Base-by-base conservation (phyloP, 129 eudicot species). In the Helichrysum umbraculigerum region DNA sequence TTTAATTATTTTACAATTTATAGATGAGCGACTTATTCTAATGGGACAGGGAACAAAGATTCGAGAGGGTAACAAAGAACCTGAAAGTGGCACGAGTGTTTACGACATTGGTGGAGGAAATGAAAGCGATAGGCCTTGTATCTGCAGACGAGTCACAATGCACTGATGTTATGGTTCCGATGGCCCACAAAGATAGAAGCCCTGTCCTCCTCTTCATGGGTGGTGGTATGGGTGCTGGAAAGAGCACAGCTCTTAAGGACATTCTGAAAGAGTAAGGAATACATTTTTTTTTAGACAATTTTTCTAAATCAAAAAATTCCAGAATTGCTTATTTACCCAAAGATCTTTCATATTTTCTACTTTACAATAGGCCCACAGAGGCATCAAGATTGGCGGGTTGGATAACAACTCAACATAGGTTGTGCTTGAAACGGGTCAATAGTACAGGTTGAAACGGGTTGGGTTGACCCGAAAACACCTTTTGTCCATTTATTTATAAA, bases 161-260 rank as follows among this genome's bases (percentile, higher is more conserved):
- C 68, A 95, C 97, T 10, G 88, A 91, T 39, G 99, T 95, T 67
- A 95, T 91, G 99, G 96, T 92, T 61, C 99, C 96, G 1, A 91
- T 95, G 93, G 97, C 88, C 74, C 96, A 89, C 84, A 86, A 86
- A 75, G 97, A 95, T 63, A 82, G 99, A 84, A 95, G 99, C 66
- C 97, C 99, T 0, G 96, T 95, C 32, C 97, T 95, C 37, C 97
- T 95, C 78, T 80, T 95, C 82, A 95, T 95, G 99, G 99, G 99
- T 21, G 99, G 99, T 42, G 99, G 99, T 14, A 95, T 91, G 99
- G 99, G 99, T 61, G 99, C 97, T 9, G 99, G 99, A 66, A 95
- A 95, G 78, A 95, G 97, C 76, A 95, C 97, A 20, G 99, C 87
- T 82, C 97, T 91, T 7, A 95, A 95, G 57, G 99, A 95, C 80